Evolutionary conservation across 495 filamentous ascomycete species (phyloP).

Genomic region (Talaromyces wortmannii): DNA sequence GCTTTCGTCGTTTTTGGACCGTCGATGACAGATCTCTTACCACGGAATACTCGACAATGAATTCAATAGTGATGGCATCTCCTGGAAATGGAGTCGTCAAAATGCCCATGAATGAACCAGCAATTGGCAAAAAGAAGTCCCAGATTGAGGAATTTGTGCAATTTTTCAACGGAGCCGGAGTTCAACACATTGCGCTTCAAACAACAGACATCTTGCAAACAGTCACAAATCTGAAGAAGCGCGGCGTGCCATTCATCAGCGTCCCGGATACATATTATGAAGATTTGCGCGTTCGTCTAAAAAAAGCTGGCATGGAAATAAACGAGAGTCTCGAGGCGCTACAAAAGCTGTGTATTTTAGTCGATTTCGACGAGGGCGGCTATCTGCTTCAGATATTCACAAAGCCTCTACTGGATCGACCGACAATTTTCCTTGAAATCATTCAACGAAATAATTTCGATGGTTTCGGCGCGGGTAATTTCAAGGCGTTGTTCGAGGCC

Average conservation of each 20-base stretch:
- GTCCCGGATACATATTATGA: slow-evolving; percentile 70
- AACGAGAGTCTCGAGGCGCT: slow-evolving; percentile 62
- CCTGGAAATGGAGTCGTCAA: no score
- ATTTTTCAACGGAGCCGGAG: no score
- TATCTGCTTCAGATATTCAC: slow-evolving; percentile 78
- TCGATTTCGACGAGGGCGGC: slow-evolving; percentile 78
- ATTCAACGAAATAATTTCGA: slow-evolving; percentile 75
- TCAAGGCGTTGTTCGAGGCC: slow-evolving; percentile 76
- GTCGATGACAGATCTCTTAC: no score
- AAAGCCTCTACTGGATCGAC: slow-evolving; percentile 75
- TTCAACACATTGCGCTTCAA: no score
- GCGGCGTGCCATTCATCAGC: slow-evolving; percentile 61
- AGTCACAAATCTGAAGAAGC: no score
- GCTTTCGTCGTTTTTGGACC: no score
- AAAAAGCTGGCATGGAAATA: slow-evolving; percentile 33
- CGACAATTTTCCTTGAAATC: slow-evolving; percentile 82
- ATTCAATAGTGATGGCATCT: no score
- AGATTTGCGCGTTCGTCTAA: slow-evolving; percentile 53
- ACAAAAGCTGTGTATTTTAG: slow-evolving; percentile 64
- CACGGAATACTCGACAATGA: no score
- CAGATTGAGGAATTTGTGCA: no score
- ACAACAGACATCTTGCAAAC: no score
- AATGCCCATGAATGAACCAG: no score
- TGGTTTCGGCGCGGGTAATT: slow-evolving; percentile 82
- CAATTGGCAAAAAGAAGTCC: no score